phyloP scores from a whole-genome alignment of 768 basidiomycete species.

The Aureoboletus auriporus region DNA sequence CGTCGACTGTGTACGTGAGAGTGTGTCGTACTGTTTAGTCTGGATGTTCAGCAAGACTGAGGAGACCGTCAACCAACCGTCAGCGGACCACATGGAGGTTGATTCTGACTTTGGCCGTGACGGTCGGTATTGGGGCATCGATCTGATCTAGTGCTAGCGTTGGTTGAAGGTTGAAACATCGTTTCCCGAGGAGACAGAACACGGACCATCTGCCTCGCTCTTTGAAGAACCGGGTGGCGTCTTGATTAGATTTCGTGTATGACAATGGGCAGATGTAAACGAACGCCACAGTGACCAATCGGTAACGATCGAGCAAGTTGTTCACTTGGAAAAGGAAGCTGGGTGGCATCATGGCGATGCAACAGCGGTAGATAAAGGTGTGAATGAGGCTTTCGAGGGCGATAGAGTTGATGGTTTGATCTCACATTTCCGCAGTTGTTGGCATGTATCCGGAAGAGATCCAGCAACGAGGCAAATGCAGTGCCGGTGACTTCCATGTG shows the following conservation, averaged over 20 bases:
- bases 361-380: too few relatives aligned
- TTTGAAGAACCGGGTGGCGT: slow-evolving; percentile 13
- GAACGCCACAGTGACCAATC: slow-evolving; percentile 9
- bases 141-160: slow-evolving; percentile 12
- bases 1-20: too few relatives aligned
- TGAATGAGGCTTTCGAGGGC: neutral
- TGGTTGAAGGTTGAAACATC: slow-evolving; percentile 2
- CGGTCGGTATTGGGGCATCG: slow-evolving; percentile 6
- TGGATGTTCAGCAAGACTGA: too few relatives aligned
- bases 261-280: slow-evolving; percentile 6
- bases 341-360: neutral
- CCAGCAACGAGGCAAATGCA: neutral
- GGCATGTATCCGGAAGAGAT: too few relatives aligned
- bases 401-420: slow-evolving; percentile 8
- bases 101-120: slow-evolving; percentile 9
- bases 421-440: too few relatives aligned
- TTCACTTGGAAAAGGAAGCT: slow-evolving; percentile 6
- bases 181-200: slow-evolving; percentile 13
- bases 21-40: too few relatives aligned
- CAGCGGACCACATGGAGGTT: neutral
- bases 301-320: neutral
- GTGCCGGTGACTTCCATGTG: too few relatives aligned
- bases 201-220: neutral
- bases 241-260: slow-evolving; percentile 4
- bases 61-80: neutral